phyloP scores from a whole-genome alignment of 176 grass and related monocot genomes.

The Pharus latifolius region DNA sequence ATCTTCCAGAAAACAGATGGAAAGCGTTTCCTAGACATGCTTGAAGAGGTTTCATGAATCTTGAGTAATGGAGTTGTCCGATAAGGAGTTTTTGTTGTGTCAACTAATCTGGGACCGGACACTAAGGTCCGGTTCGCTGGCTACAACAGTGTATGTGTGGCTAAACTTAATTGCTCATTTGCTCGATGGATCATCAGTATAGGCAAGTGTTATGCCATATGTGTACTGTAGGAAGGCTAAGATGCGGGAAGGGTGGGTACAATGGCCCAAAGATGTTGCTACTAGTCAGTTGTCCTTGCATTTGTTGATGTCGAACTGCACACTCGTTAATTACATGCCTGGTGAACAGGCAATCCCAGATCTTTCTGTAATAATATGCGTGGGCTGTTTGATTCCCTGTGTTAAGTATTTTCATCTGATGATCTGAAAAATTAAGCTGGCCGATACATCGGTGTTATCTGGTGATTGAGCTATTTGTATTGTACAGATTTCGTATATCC shows the following conservation, averaged over 20 bases:
- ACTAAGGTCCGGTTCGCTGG: neutral
- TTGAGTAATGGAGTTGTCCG: neutral
- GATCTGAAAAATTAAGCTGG: neutral
- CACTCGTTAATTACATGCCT: too few relatives aligned
- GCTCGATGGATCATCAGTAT: neutral
- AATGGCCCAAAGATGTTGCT: neutral
- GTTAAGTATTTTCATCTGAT: neutral
- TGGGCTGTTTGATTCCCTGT: neutral
- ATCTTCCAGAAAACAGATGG: conserved; percentile 38
- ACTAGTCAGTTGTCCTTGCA: neutral
- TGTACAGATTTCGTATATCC: too few relatives aligned
- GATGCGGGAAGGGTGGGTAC: neutral
- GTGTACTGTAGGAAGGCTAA: neutral
- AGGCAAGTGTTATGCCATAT: neutral
- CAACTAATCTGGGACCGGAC: neutral
- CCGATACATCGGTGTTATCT: neutral
- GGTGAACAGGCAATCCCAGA: too few relatives aligned
- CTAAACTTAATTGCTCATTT: neutral
- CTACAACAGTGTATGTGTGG: neutral
- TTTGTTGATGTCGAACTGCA: neutral
- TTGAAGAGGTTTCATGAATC: conserved; percentile 58
- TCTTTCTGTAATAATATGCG: neutral
- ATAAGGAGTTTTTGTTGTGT: neutral
- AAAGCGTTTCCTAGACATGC: conserved; percentile 76
- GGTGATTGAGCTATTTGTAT: neutral